phyloP scores from a whole-genome alignment of 371 early-diverging fungal genomes.

The Haplosporangium sp. region DNA sequence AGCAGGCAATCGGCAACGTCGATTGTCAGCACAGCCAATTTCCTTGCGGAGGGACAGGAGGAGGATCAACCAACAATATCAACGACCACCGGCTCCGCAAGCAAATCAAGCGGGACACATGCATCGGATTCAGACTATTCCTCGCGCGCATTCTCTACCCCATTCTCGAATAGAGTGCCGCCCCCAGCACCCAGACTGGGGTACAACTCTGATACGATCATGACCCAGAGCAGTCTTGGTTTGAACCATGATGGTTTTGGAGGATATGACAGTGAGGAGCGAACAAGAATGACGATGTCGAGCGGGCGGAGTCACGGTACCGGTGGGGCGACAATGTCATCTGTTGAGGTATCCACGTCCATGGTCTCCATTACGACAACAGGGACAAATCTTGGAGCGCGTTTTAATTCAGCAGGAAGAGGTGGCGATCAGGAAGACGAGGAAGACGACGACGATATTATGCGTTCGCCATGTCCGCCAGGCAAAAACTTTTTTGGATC shows the following conservation, averaged over 20 bases:
- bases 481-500: slow-evolving; percentile 26
- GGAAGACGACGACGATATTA: slow-evolving; percentile 28
- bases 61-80: background rate
- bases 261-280: slow-evolving; percentile 28
- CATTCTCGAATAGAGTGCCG: slow-evolving; percentile 26
- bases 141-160: slow-evolving; percentile 23
- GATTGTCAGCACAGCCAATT: slow-evolving; percentile 4
- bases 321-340: background rate
- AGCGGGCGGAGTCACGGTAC: slow-evolving; percentile 1
- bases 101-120: background rate
- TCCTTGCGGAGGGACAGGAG: slow-evolving; percentile 9
- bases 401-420: background rate
- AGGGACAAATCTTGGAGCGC: background rate
- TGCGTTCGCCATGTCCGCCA: slow-evolving; percentile 47
- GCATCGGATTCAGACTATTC: slow-evolving; percentile 8
- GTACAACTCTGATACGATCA: slow-evolving; percentile 46
- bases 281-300: slow-evolving; percentile 22
- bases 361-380: background rate
- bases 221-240: slow-evolving; percentile 50
- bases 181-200: slow-evolving; percentile 48
- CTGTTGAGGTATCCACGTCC: background rate
- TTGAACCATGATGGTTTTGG: slow-evolving; percentile 47
- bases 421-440: slow-evolving; percentile 12
- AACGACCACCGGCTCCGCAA: background rate
- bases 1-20: slow-evolving; percentile 1